Percentiles rank a stretch among this genome's conserved stretches.
These are phyloP conservation scores for Bocquillonia castaneifolia DNA, from an alignment of 441 rosid genomes.

Conservation along the genomic window DNA sequence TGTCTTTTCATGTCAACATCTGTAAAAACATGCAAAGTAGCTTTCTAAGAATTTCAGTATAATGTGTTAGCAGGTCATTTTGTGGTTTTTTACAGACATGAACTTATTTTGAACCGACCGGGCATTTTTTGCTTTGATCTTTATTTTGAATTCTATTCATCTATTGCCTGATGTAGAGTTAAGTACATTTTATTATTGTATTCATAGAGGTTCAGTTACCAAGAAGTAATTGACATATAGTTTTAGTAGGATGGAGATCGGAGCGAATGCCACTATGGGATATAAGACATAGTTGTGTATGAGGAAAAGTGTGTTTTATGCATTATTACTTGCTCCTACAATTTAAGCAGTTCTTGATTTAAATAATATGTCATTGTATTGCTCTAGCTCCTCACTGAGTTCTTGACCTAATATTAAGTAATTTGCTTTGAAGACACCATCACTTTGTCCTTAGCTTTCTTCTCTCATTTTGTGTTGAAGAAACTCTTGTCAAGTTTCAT, in stretches of 20 bases:
- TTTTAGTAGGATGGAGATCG: not conserved
- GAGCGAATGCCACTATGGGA: not conserved
- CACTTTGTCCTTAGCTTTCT: not conserved
- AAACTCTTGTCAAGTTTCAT: not conserved
- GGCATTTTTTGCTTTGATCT: not conserved
- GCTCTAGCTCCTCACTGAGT: not conserved
- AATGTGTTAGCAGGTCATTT: not conserved
- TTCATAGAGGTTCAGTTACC: constrained; percentile 5
- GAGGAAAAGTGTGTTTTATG: not conserved
- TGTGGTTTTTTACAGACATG: not conserved
- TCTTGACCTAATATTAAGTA: not conserved
- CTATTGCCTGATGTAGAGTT: not conserved
- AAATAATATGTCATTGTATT: not conserved
- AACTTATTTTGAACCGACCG: not conserved
- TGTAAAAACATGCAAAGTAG: not conserved
- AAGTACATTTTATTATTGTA: not conserved
- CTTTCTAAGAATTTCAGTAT: not conserved
- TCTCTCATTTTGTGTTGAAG: not conserved
- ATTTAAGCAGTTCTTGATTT: constrained; percentile 28
- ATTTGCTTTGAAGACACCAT: not conserved
- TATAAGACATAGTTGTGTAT: not conserved
- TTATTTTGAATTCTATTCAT: not conserved
- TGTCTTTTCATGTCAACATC: not conserved
- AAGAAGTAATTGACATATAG: not conserved
- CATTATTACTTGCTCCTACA: not conserved